Conservation (phyloP, 306 rosid genomes). For the Cucumis cinereus region DNA sequence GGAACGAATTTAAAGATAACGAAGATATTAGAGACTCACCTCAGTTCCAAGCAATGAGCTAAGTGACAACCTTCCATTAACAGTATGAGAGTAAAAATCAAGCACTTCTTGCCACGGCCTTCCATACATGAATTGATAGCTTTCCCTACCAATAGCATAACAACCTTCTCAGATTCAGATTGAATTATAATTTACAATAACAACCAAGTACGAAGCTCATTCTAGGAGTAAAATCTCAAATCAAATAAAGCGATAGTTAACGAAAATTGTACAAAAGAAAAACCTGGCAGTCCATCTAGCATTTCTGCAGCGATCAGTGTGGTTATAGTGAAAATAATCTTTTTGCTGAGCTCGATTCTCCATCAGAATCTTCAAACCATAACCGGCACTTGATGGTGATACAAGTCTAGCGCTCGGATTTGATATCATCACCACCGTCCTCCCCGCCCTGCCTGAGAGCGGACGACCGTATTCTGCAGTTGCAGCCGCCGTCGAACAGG, state of each 20-base stretch:
- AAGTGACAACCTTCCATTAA: conserved; percentile 30
- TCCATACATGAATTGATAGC: conserved; percentile 56
- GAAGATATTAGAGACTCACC: conserved; percentile 11
- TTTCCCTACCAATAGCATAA: conserved; percentile 32
- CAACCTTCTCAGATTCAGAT: background rate
- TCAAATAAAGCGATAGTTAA: background rate
- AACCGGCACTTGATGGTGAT: background rate
- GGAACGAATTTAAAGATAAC: background rate
- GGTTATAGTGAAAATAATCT: conserved; percentile 52
- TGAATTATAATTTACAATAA: background rate
- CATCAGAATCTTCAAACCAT: conserved; percentile 13
- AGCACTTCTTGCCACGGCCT: conserved; percentile 68
- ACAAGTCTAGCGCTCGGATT: background rate
- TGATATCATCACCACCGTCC: background rate
- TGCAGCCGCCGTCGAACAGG: conserved; percentile 1
- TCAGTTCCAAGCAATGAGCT: conserved; percentile 31
- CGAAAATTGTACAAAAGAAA: background rate
- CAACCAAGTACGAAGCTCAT: background rate
- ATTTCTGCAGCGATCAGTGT: conserved; percentile 44
- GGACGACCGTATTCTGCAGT: background rate
- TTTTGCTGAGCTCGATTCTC: conserved; percentile 18
- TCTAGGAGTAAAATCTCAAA: background rate
- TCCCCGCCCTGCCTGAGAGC: background rate
- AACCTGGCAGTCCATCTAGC: conserved; percentile 74
- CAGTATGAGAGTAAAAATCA: conserved; percentile 45